These are phyloP conservation scores for Penicillium sp. DNA, from an alignment of 2,329 filamentous ascomycete species.

Conservation along the genomic window DNA sequence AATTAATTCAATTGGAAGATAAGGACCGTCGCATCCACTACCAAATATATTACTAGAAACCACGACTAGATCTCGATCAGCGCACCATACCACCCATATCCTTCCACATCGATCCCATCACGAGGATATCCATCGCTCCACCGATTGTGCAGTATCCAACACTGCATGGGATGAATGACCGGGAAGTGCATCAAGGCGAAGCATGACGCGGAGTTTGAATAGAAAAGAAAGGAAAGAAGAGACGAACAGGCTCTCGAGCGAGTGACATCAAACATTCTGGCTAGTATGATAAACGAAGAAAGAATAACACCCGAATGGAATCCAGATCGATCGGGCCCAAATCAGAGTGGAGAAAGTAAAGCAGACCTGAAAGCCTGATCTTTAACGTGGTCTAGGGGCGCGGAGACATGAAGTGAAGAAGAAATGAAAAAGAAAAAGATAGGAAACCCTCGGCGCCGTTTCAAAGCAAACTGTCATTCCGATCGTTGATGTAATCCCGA, in stretches of 20 bases:
- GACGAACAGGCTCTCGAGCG: not conserved
- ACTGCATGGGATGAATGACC: not conserved
- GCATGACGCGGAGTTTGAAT: not conserved
- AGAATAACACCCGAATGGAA: not conserved
- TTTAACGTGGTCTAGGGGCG: not conserved
- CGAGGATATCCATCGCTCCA: not conserved
- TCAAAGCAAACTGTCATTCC: constrained; percentile 46
- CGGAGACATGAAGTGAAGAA: not conserved
- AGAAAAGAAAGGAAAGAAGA: not conserved
- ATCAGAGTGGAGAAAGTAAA: not conserved
- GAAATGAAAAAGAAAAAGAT: not conserved
- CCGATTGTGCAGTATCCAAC: not conserved
- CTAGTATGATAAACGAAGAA: constrained; percentile 1
- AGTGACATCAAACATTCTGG: constrained; percentile 8
- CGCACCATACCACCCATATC: not conserved
- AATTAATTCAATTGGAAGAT: not conserved
- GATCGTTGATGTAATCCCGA: constrained; percentile 64
- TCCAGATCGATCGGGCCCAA: not conserved
- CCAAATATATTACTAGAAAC: not conserved
- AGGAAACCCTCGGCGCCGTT: not conserved
- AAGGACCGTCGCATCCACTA: not conserved
- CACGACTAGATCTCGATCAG: not conserved
- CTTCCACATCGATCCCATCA: not conserved
- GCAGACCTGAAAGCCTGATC: not conserved
- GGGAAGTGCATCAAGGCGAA: not conserved